Base-by-base conservation (phyloP, 2,329 filamentous ascomycete genomes). In the Stemphylium beticola region DNA sequence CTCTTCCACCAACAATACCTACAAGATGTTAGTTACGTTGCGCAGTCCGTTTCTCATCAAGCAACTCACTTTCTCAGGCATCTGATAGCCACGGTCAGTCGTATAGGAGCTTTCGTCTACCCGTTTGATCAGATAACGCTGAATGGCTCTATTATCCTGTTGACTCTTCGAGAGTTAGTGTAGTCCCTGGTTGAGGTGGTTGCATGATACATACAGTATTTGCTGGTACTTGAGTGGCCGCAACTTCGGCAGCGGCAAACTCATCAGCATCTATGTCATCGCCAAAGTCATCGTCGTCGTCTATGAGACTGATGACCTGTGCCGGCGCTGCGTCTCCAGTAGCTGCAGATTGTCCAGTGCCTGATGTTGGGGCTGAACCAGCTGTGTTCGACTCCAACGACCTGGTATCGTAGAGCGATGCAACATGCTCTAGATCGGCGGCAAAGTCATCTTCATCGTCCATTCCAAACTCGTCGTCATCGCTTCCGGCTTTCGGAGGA, bases 1-100 rank as follows among this genome's bases (percentile, higher is more conserved):
- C 46, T 90, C 87, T 75, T 93, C 87, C 22, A 96, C 89, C n/a
- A 90, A 77, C 3, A 99, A 79, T 39, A 96, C 83, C 90, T 96
- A 59, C 4, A 45, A 44, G 18, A n/a, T n/a, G 46, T 75, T 48
- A 76, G 67, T 40, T 47, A 26, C 5, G 8, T n/a, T 11, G 9
- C 10, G 2, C 8, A 4, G 34, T 24, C 1, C 8, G 11, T 18
- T 26, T 22, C 14, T 17, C 36, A 9, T 36, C 31, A 4, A 7
- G 7, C 14, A 2, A 26, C 60, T 32, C 77, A 93, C 92, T 85
- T 95, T 93, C 75, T 96, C 89, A 38, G 81, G 80, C 45, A 80
- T 81, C 44, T 78, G 75, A 60, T 83, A 81, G 39, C 88, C 87
- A 61, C 81, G 83, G 18, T 83, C 80, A 73, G 88, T 85, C 54